Evolutionary conservation across 2,329 filamentous ascomycete genomes (phyloP).

Genomic region (Monosporascus sp.): DNA sequence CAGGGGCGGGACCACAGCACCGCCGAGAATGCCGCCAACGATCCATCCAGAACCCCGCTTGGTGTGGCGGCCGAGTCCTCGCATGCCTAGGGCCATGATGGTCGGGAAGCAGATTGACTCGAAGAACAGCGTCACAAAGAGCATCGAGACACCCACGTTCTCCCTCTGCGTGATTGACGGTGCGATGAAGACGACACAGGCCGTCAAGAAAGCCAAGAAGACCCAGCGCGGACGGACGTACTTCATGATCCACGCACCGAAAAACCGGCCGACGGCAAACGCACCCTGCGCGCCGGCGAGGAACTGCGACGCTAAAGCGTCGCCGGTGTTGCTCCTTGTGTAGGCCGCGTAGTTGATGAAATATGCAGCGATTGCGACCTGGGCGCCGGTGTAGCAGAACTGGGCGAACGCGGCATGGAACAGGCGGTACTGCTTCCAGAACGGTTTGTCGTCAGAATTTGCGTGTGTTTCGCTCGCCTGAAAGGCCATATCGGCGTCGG

Average conservation of each 20-base stretch:
- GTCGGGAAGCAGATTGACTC: conserved; percentile 78
- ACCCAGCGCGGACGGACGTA: conserved; percentile 61
- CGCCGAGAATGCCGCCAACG: conserved; percentile 66
- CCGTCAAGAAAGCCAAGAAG: conserved; percentile 60
- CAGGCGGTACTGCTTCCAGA: conserved; percentile 67
- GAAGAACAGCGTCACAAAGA: conserved; percentile 71
- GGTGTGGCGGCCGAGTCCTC: conserved; percentile 69
- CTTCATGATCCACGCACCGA: conserved; percentile 62
- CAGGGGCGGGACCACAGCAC: conserved; percentile 69
- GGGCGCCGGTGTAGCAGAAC: conserved; percentile 74
- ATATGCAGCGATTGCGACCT: conserved; percentile 61
- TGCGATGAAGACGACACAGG: conserved; percentile 59
- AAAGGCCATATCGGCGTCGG: conserved; percentile 59
- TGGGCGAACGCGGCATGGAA: conserved; percentile 74
- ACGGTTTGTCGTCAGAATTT: conserved; percentile 54
- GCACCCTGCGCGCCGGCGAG: conserved; percentile 70
- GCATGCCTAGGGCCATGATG: conserved; percentile 72
- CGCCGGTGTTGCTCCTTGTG: conserved; percentile 47
- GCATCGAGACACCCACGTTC: conserved; percentile 52
- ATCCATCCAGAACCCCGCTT: conserved; percentile 72
- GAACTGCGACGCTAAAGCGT: conserved; percentile 56
- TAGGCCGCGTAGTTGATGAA: conserved; percentile 72
- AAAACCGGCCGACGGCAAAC: conserved; percentile 69
- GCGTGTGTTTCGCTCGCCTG: conserved; percentile 52
- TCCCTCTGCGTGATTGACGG: conserved; percentile 42